Evolutionary conservation across 768 basidiomycete genomes (phyloP).

Genomic region (Auricularia sp.): DNA sequence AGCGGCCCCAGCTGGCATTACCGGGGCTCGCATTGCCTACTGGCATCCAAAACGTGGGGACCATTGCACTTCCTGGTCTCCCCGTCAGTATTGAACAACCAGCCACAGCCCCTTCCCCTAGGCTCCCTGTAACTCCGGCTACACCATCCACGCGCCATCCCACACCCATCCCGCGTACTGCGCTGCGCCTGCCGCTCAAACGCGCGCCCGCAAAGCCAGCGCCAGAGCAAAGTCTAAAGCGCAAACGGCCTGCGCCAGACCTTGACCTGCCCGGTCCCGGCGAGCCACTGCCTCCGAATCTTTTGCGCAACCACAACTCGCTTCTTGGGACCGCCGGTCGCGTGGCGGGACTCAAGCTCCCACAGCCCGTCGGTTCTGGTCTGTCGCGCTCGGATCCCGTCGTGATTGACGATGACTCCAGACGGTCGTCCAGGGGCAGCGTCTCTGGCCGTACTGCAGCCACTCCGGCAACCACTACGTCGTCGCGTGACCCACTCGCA

Average conservation of each 20-base stretch:
- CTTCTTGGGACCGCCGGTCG: conserved; percentile 64
- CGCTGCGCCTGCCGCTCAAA: neutral
- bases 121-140: neutral
- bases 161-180: neutral
- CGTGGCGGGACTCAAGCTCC: conserved; percentile 53
- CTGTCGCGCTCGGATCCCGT: conserved; percentile 55
- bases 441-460: too few species aligned
- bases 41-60: conserved; percentile 79
- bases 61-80: conserved; percentile 98
- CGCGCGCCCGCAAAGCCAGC: neutral
- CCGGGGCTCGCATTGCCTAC: conserved; percentile 34
- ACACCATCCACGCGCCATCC: neutral
- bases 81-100: conserved; percentile 39
- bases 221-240: neutral
- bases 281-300: conserved; percentile 52
- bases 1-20: conserved; percentile 41
- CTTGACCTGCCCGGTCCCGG: conserved; percentile 46
- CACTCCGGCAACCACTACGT: too few species aligned
- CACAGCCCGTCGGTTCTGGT: conserved; percentile 33
- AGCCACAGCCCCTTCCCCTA: neutral
- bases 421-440: too few species aligned
- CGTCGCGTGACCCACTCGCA: too few species aligned
- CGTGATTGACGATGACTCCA: conserved; percentile 43
- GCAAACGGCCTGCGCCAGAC: neutral
- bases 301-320: conserved; percentile 62